Percentiles rank a stretch among this genome's conserved stretches.
Evolutionary conservation across 1,139 yeast species (phyloP).

Genomic region (Hemisphaericaspora xylofermentans): DNA sequence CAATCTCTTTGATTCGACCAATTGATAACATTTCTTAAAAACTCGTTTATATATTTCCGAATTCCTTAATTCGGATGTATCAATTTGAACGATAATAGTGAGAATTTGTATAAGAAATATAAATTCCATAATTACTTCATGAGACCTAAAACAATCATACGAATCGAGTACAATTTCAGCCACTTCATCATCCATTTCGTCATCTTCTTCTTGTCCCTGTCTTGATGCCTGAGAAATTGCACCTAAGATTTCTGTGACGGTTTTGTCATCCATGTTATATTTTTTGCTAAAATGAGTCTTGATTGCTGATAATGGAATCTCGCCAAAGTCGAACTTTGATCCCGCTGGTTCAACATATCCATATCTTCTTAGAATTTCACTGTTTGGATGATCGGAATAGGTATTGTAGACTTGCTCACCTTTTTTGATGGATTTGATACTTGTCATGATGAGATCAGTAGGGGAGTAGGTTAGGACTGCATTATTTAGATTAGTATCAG

Average conservation of each 20-base stretch:
- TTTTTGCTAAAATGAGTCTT: slow-evolving; percentile 23
- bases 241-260: slow-evolving; percentile 31
- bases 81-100: slow-evolving; percentile 40
- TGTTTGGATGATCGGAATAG: slow-evolving; percentile 87
- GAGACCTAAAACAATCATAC: slow-evolving; percentile 59
- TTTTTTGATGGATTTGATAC: slow-evolving; percentile 57
- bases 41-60: slow-evolving; percentile 42
- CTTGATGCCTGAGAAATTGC: slow-evolving; percentile 22
- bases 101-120: slow-evolving; percentile 53
- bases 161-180: slow-evolving; percentile 49
- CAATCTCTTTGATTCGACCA: slow-evolving; percentile 40
- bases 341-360: slow-evolving; percentile 85
- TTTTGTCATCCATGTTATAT: slow-evolving; percentile 19
- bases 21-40: slow-evolving; percentile 47
- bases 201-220: slow-evolving; percentile 21
- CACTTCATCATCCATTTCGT: slow-evolving; percentile 48
- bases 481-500: slow-evolving; percentile 77
- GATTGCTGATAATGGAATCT: slow-evolving; percentile 51
- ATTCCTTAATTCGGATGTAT: slow-evolving; percentile 29
- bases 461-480: slow-evolving; percentile 58
- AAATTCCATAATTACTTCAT: slow-evolving; percentile 59
- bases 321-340: slow-evolving; percentile 80
- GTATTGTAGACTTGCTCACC: slow-evolving; percentile 84
- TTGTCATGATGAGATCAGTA: slow-evolving; percentile 60
- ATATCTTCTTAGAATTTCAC: slow-evolving; percentile 83